Conservation (phyloP, 148 eudicot genomes). For the Heliamphora exappendiculata region DNA sequence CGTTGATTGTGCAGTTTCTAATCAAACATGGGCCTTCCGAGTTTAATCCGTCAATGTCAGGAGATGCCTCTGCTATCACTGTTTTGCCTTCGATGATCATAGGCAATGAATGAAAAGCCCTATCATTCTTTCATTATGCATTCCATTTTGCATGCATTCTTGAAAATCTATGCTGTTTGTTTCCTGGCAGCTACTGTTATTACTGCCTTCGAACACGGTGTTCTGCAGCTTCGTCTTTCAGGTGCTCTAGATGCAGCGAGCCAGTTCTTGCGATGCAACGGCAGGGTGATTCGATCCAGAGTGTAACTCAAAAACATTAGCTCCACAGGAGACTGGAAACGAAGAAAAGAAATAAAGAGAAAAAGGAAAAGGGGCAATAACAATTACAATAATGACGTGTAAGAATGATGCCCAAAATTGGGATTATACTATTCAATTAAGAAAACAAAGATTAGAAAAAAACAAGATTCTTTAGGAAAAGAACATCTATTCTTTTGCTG, state of each 20-base stretch:
- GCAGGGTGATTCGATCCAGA: conserved; percentile 27
- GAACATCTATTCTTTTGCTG: conserved; percentile 6
- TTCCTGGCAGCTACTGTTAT: conserved; percentile 76
- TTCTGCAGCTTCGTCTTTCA: conserved; percentile 63
- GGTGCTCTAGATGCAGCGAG: conserved; percentile 68
- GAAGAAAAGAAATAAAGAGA: neutral
- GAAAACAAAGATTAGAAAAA: conserved; percentile 18
- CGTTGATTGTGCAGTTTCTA: too few relatives aligned
- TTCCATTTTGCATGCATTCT: too few relatives aligned
- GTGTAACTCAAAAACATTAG: conserved; percentile 16
- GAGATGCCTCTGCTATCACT: too few relatives aligned
- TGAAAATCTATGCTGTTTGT: neutral
- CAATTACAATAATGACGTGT: conserved; percentile 14
- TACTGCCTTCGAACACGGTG: conserved; percentile 89
- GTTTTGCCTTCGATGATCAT: too few relatives aligned
- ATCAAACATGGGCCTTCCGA: too few relatives aligned
- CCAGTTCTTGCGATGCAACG: conserved; percentile 90
- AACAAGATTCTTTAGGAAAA: conserved; percentile 14
- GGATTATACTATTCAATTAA: conserved; percentile 23
- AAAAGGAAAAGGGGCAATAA: conserved; percentile 1
- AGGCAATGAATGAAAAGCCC: too few relatives aligned
- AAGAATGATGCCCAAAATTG: conserved; percentile 17
- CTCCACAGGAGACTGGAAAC: conserved; percentile 8
- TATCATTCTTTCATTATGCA: too few relatives aligned
- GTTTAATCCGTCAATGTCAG: too few relatives aligned